A percentile compares a stretch with the other conserved stretches of the same genome.
Evolutionary conservation across 805 yeast species (phyloP).

Genomic region (Tetrapisispora arboricola): DNA sequence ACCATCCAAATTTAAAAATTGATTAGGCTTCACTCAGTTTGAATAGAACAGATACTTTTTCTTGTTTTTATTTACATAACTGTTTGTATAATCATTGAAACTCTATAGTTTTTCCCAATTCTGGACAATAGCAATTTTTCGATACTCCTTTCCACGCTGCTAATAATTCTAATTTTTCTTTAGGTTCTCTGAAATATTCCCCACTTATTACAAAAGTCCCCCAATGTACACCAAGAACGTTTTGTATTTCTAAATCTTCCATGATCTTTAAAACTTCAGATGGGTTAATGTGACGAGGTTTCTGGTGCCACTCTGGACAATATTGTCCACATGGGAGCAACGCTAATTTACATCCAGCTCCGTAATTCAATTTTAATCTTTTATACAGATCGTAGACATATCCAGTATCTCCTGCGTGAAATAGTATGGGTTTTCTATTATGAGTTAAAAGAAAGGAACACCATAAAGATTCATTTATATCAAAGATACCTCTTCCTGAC

Average conservation of each 20-base stretch:
- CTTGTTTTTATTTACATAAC: neutral
- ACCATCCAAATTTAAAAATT: too few relatives aligned
- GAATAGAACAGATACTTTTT: neutral
- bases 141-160: constrained; percentile 33
- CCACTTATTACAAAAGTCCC: constrained; percentile 88
- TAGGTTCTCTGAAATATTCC: constrained; percentile 82
- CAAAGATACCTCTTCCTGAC: constrained; percentile 80
- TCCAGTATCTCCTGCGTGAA: constrained; percentile 95
- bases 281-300: constrained; percentile 81
- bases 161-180: constrained; percentile 41
- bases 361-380: constrained; percentile 53
- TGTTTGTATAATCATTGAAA: constrained; percentile 18
- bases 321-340: constrained; percentile 92
- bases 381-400: constrained; percentile 65
- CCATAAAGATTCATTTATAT: constrained; percentile 78
- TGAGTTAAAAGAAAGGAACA: constrained; percentile 69
- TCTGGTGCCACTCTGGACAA: constrained; percentile 90
- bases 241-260: constrained; percentile 47
- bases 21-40: too few relatives aligned
- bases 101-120: constrained; percentile 64
- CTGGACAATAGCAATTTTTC: constrained; percentile 47
- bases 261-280: constrained; percentile 62
- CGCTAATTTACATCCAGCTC: constrained; percentile 49
- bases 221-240: constrained; percentile 88
- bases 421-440: constrained; percentile 60